phyloP scores from a whole-genome alignment of 805 yeast genomes.

The Candida michaelii region DNA sequence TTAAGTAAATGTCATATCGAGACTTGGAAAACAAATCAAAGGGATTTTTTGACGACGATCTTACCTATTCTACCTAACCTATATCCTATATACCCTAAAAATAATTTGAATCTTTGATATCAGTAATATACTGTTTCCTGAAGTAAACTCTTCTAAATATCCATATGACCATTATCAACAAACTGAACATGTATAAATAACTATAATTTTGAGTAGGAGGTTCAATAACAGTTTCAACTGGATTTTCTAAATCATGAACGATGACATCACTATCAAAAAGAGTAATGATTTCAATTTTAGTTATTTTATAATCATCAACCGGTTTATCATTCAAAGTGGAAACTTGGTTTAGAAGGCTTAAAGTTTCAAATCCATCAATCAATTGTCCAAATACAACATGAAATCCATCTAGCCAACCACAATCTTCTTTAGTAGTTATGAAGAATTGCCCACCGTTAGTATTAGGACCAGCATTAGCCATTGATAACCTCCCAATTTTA shows the following conservation, averaged over 20 bases:
- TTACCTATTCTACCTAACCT: neutral
- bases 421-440: slow-evolving; percentile 29
- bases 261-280: slow-evolving; percentile 11
- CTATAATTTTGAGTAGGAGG: slow-evolving; percentile 12
- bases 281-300: slow-evolving; percentile 14
- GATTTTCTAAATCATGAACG: slow-evolving; percentile 10
- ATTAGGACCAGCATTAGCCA: slow-evolving; percentile 68
- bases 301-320: slow-evolving; percentile 16
- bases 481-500: slow-evolving; percentile 77
- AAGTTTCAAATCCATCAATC: slow-evolving; percentile 77
- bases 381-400: slow-evolving; percentile 97
- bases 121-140: slow-evolving; percentile 23
- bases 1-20: no score
- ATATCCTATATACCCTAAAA: slow-evolving; percentile 11
- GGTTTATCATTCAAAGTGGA: slow-evolving; percentile 19
- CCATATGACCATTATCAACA: slow-evolving; percentile 11
- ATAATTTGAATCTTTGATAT: slow-evolving; percentile 25
- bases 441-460: slow-evolving; percentile 51
- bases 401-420: slow-evolving; percentile 67
- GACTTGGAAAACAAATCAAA: no score
- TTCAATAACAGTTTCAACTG: slow-evolving; percentile 14
- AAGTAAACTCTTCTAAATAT: slow-evolving; percentile 18
- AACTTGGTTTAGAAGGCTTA: slow-evolving; percentile 41
- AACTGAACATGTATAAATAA: slow-evolving; percentile 9
- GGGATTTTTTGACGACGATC: no score